Evolutionary conservation across 805 yeast genomes (phyloP).

Genomic region (Wickerhamomyces silvicola): DNA sequence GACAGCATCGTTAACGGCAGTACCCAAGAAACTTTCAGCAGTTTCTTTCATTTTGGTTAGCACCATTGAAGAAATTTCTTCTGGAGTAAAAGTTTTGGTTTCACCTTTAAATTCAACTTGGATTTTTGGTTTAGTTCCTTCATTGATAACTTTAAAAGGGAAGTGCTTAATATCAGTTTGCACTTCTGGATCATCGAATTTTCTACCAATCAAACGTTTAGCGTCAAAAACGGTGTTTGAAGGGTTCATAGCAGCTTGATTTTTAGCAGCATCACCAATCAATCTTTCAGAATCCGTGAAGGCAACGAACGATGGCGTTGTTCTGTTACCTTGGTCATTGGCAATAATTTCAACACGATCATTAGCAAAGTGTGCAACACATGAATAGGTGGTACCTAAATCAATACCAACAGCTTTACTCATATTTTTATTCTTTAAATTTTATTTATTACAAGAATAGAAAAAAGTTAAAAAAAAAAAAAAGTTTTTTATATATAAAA

Average conservation of each 20-base stretch:
- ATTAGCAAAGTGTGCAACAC: conserved; percentile 69
- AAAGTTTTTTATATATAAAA: too few species aligned
- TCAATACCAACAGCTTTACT: conserved; percentile 99
- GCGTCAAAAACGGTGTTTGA: conserved; percentile 76
- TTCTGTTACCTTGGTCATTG: conserved; percentile 83
- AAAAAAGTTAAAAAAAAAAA: too few species aligned
- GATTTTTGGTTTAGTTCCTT: conserved; percentile 59
- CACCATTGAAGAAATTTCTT: conserved; percentile 72
- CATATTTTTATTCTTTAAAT: too few species aligned
- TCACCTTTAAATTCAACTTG: conserved; percentile 68
- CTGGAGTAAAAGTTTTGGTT: conserved; percentile 64
- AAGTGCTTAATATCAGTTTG: conserved; percentile 89
- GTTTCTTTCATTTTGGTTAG: conserved; percentile 78
- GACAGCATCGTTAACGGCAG: conserved; percentile 67
- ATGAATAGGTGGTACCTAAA: conserved; percentile 82
- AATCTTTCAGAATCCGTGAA: conserved; percentile 74
- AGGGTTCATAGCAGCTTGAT: conserved; percentile 78
- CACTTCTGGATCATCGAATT: conserved; percentile 68
- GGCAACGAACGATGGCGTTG: conserved; percentile 76
- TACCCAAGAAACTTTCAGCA: conserved; percentile 72
- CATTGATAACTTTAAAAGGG: conserved; percentile 71
- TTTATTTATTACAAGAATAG: too few species aligned
- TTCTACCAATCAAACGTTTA: conserved; percentile 76
- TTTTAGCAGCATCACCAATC: conserved; percentile 80
- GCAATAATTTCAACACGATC: conserved; percentile 74